Conservation (phyloP, 140 eudicot species). For the Anethum foeniculum region DNA sequence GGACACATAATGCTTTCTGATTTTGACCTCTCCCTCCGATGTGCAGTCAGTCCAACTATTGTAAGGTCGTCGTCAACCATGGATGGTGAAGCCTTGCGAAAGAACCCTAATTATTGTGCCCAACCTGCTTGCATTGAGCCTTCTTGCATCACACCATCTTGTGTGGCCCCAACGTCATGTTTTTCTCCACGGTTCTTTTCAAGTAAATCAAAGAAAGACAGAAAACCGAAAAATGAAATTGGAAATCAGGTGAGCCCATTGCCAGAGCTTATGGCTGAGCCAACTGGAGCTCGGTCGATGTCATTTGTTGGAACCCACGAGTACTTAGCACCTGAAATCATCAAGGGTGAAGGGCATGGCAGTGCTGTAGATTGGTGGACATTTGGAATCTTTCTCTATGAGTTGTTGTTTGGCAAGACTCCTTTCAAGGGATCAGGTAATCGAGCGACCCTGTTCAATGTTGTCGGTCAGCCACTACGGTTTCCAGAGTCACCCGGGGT, state of each 20-base stretch:
- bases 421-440: constrained; percentile 95
- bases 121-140: constrained; percentile 66
- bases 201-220: constrained; percentile 55
- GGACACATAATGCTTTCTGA: constrained; percentile 78
- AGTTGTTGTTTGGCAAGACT: constrained; percentile 77
- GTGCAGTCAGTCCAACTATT: constrained; percentile 65
- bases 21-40: constrained; percentile 71
- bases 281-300: constrained; percentile 71
- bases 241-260: constrained; percentile 59
- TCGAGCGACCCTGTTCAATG: constrained; percentile 80
- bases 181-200: constrained; percentile 52
- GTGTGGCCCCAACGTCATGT: constrained; percentile 60
- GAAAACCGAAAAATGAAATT: constrained; percentile 38
- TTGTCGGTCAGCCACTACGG: constrained; percentile 82
- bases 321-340: constrained; percentile 74
- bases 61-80: constrained; percentile 30
- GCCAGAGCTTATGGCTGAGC: constrained; percentile 78
- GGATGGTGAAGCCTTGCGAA: constrained; percentile 45
- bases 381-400: constrained; percentile 75
- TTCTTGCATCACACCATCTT: constrained; percentile 52
- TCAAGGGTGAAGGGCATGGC: constrained; percentile 96
- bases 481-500: constrained; percentile 88
- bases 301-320: constrained; percentile 78
- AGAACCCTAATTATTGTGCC: constrained; percentile 36
- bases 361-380: constrained; percentile 99